These are phyloP conservation scores for Apiospora rasikravindrae DNA, from an alignment of 2,329 filamentous ascomycete species.

Conservation along the genomic window DNA sequence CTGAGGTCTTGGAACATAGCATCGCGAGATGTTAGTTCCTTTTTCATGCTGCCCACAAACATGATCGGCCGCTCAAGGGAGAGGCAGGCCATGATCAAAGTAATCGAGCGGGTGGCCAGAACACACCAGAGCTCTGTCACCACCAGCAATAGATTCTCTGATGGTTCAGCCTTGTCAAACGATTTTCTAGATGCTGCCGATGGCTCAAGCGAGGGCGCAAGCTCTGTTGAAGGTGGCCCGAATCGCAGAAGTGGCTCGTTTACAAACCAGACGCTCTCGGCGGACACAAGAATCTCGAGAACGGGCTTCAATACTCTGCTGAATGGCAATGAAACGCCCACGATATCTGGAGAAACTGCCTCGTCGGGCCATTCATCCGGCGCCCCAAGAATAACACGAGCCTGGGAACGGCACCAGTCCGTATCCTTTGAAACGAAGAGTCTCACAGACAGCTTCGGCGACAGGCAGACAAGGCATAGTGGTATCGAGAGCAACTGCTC, in stretches of 20 bases:
- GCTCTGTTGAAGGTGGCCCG: conserved; percentile 57
- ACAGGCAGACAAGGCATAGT: conserved; percentile 50
- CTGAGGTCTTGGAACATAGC: conserved; percentile 78
- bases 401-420: conserved; percentile 60
- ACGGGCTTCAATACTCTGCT: conserved; percentile 48
- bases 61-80: conserved; percentile 84
- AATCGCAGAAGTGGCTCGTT: conserved; percentile 57
- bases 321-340: conserved; percentile 34
- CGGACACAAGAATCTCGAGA: conserved; percentile 47
- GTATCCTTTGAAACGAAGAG: conserved; percentile 55
- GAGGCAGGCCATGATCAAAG: conserved; percentile 69
- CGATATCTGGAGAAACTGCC: conserved; percentile 47
- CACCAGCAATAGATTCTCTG: conserved; percentile 53
- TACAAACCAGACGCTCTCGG: conserved; percentile 46
- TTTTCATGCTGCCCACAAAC: conserved; percentile 67
- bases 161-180: conserved; percentile 59
- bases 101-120: conserved; percentile 78
- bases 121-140: conserved; percentile 59
- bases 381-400: conserved; percentile 44
- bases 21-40: conserved; percentile 87
- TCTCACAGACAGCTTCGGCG: conserved; percentile 51
- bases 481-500: conserved; percentile 53
- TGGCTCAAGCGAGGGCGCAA: conserved; percentile 64
- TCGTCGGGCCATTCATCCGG: conserved; percentile 51
- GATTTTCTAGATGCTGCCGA: conserved; percentile 56